A percentile compares a stretch with the other conserved stretches of the same genome.
These are phyloP conservation scores for Calonectria leucothoes DNA, from an alignment of 2,329 filamentous ascomycete species.

Conservation along the genomic window DNA sequence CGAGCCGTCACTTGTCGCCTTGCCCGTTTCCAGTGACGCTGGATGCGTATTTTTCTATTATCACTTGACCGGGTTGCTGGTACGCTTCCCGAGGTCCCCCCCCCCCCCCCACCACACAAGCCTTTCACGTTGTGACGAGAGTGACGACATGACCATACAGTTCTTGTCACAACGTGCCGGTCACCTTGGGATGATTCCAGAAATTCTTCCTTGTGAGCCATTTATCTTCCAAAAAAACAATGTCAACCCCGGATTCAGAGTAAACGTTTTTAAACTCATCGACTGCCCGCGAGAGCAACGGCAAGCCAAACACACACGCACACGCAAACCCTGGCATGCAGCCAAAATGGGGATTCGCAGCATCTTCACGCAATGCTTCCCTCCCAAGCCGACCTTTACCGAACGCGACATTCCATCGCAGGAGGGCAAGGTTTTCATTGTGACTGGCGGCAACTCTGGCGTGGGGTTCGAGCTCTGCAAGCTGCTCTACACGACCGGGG, in stretches of 20 bases:
- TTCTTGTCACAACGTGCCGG: background rate
- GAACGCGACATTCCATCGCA: conserved; percentile 42
- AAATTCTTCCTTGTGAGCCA: background rate
- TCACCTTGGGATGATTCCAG: background rate
- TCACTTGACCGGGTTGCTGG: no score
- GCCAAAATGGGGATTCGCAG: conserved; percentile 21
- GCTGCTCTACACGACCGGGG: conserved; percentile 64
- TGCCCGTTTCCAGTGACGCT: no score
- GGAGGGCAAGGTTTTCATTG: conserved; percentile 53
- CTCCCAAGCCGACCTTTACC: conserved; percentile 37
- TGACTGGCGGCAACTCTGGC: conserved; percentile 56
- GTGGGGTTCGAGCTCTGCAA: conserved; percentile 63
- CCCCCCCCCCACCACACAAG: no score
- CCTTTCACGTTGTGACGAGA: background rate
- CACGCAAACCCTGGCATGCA: no score
- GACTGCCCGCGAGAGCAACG: background rate
- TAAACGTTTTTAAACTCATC: background rate
- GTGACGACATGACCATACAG: background rate
- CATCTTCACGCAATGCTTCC: conserved; percentile 26
- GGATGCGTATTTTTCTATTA: no score
- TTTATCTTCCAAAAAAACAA: background rate
- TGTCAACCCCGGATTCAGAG: background rate
- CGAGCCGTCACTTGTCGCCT: no score
- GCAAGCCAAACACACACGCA: no score
- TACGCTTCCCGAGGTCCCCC: no score